Evolutionary conservation across 2,329 filamentous ascomycete species (phyloP), one percentile per base, ranked within the genome.

Genomic region (Epichloe sp.): DNA sequence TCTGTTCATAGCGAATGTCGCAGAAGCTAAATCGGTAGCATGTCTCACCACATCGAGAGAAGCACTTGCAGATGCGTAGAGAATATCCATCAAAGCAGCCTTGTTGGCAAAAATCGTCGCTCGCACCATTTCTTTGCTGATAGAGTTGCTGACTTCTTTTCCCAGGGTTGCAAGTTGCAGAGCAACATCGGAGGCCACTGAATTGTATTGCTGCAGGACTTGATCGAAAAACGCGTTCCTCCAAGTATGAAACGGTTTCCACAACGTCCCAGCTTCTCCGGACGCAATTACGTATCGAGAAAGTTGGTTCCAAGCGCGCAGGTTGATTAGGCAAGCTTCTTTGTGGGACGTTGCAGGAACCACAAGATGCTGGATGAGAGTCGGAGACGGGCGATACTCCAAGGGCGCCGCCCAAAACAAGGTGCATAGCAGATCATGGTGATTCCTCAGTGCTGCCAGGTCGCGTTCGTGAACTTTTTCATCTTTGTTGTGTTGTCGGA

Each of bases 341-440:
- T 80, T 82, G 60, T 86, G 82, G 10, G 82, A 83, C 51, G 68
- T 77, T 19, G 71, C 74, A 0, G 80, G 77, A 17, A 68, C 62
- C 3, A 86, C 78, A 2, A 86, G 70, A 50, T 77, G 71, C 60
- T 82, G 77, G 11, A 85, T 73, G 19, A 79, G 67, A 50, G 73
- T 70, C 1, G 76, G 64, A 5, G 69, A 69, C 4, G 78, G 79
- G 7, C 80, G 73, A 47, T 78, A 59, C 3, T 75, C 72, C 2
- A 70, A 60, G 8, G 81, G 80, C 2, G 78, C 72, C 5, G 76
- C 78, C 80, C 80, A 86, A 60, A 78, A 85, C 4, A 86, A 68
- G 0, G 80, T 82, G 56, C 77, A 80, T 3, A 86, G 69, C 42
- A 86, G 73, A 61, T 86, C 82, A 53, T 85, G 82, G 53, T 86